Evolutionary conservation across 2,329 filamentous ascomycete species (phyloP).

Genomic region (Colletotrichum cordylinicola): DNA sequence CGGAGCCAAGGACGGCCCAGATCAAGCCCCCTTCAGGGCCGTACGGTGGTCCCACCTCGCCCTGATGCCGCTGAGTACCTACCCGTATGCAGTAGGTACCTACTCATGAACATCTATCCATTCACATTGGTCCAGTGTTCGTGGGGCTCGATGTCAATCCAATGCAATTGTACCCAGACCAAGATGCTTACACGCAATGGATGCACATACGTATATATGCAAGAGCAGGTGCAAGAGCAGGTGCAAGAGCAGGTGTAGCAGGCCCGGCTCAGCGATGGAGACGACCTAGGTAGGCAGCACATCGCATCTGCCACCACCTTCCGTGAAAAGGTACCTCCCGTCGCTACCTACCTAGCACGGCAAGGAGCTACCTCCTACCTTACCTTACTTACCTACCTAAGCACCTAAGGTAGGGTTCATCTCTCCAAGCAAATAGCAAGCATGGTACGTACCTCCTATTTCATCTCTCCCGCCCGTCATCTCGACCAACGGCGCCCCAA

Average conservation of each 20-base stretch:
- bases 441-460: not conserved
- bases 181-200: not conserved
- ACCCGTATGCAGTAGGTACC: not conserved
- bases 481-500: not conserved
- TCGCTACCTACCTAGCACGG: not conserved
- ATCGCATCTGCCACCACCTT: not conserved
- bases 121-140: not conserved
- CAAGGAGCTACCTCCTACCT: not conserved
- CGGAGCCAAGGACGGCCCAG: slow-evolving; percentile 22
- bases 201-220: not conserved
- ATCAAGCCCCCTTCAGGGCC: slow-evolving; percentile 11
- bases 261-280: not conserved
- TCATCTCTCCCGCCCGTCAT: not conserved
- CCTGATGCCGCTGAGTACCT: not conserved
- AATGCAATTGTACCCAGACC: not conserved
- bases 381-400: not conserved
- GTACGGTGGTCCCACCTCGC: slow-evolving; percentile 12
- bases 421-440: not conserved
- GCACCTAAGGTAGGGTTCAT: not conserved
- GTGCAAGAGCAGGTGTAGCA: not conserved
- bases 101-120: not conserved
- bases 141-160: not conserved
- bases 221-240: not conserved
- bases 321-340: not conserved
- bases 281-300: not conserved